Evolutionary conservation across 2,329 filamentous ascomycete genomes (phyloP).

Genomic region (Calonectria pauciramosa): DNA sequence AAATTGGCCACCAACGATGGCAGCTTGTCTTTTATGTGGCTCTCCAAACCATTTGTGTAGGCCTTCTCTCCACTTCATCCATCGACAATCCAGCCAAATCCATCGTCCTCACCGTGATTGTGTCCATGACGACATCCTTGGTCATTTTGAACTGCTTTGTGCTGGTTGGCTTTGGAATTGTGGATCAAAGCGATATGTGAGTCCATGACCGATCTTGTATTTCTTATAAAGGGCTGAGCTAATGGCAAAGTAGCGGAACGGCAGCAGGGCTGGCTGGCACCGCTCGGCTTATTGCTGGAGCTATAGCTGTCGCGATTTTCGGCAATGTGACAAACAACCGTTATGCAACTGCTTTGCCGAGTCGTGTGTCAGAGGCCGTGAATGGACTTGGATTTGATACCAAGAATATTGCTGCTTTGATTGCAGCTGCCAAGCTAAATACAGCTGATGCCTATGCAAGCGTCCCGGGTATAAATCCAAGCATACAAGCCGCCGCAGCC

Average conservation of each 20-base stretch:
- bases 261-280: slow-evolving; percentile 23
- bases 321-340: slow-evolving; percentile 27
- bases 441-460: slow-evolving; percentile 2
- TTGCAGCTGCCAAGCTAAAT: slow-evolving; percentile 11
- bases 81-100: slow-evolving; percentile 28
- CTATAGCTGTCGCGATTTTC: slow-evolving; percentile 23
- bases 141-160: slow-evolving; percentile 29
- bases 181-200: slow-evolving; percentile 28
- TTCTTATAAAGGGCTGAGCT: background rate
- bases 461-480: slow-evolving; percentile 15
- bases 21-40: slow-evolving; percentile 25
- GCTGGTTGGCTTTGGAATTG: slow-evolving; percentile 29
- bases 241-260: background rate
- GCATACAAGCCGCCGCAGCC: slow-evolving; percentile 15
- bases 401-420: background rate
- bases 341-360: slow-evolving; percentile 9
- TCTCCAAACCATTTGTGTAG: slow-evolving; percentile 21
- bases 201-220: accelerated
- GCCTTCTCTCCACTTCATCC: slow-evolving; percentile 14
- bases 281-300: slow-evolving; percentile 21
- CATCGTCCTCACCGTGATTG: slow-evolving; percentile 17
- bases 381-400: slow-evolving; percentile 2
- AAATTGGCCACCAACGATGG: slow-evolving; percentile 25
- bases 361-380: background rate
- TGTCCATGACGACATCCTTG: slow-evolving; percentile 27